phyloP scores from a whole-genome alignment of 176 grass and related monocot genomes.

The Rhynchospora breviuscula region DNA sequence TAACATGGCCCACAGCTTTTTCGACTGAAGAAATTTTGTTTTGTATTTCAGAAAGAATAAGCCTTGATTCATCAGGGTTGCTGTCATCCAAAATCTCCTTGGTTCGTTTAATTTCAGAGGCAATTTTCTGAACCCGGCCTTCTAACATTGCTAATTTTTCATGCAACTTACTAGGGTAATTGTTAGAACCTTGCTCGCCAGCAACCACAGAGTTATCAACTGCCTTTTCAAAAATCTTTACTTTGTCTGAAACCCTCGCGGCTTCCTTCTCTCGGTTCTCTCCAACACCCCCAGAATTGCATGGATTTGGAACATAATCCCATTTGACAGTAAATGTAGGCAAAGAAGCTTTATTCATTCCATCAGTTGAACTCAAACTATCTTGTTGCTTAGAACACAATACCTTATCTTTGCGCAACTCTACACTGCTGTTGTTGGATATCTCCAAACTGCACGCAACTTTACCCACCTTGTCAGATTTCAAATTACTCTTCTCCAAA shows the following conservation, averaged over 20 bases:
- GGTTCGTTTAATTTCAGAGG: constrained; percentile 82
- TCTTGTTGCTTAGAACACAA: constrained; percentile 33
- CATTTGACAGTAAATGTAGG: constrained; percentile 63
- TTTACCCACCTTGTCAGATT: constrained; percentile 26
- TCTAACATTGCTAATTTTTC: constrained; percentile 78
- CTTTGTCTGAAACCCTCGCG: constrained; percentile 53
- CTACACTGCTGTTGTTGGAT: constrained; percentile 23
- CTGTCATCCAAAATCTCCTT: constrained; percentile 83
- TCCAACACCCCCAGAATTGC: not conserved
- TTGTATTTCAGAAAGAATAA: constrained; percentile 89
- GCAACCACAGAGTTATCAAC: constrained; percentile 32
- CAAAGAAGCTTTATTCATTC: constrained; percentile 29
- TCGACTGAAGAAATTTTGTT: constrained; percentile 78
- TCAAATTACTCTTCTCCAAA: constrained; percentile 11
- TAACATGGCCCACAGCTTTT: constrained; percentile 72
- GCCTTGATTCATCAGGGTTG: constrained; percentile 84
- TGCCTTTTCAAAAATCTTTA: constrained; percentile 68
- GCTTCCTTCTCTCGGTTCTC: constrained; percentile 25
- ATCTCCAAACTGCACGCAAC: not conserved
- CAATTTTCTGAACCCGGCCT: constrained; percentile 93
- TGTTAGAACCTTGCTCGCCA: constrained; percentile 26
- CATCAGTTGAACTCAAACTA: constrained; percentile 20
- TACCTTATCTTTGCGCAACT: constrained; percentile 35
- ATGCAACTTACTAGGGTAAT: constrained; percentile 72
- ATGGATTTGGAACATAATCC: constrained; percentile 19